phyloP scores from a whole-genome alignment of 2,329 filamentous ascomycete species.

The Exserohilum turcica region DNA sequence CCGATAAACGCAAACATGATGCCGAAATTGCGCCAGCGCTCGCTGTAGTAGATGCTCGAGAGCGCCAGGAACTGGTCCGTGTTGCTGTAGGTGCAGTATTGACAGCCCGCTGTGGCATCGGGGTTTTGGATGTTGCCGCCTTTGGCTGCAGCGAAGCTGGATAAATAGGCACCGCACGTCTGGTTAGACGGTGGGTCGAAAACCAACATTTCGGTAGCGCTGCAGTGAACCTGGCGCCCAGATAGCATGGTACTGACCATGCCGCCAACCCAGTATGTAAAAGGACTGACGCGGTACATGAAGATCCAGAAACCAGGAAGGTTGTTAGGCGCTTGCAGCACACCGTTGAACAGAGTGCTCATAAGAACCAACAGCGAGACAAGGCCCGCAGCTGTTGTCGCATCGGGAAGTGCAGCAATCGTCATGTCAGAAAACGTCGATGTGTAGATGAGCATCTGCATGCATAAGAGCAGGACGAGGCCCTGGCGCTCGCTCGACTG shows the following conservation, averaged over 20 bases:
- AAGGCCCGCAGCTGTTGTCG: constrained; percentile 69
- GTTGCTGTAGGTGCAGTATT: constrained; percentile 54
- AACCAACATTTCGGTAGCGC: constrained; percentile 48
- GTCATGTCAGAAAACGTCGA: constrained; percentile 75
- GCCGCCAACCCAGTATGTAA: constrained; percentile 64
- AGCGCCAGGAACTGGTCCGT: constrained; percentile 56
- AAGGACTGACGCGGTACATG: constrained; percentile 72
- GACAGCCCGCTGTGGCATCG: constrained; percentile 53
- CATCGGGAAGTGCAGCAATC: constrained; percentile 71
- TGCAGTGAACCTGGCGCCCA: constrained; percentile 55
- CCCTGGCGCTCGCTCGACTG: constrained; percentile 55
- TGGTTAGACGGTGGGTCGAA: constrained; percentile 50
- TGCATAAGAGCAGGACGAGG: constrained; percentile 67
- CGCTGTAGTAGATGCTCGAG: constrained; percentile 51
- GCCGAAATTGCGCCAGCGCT: constrained; percentile 71
- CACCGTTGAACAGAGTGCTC: constrained; percentile 55
- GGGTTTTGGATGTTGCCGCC: constrained; percentile 53
- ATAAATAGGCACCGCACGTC: constrained; percentile 54
- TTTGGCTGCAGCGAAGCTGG: constrained; percentile 43
- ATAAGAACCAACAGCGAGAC: constrained; percentile 64
- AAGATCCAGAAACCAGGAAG: constrained; percentile 78
- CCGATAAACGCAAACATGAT: constrained; percentile 69
- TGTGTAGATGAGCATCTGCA: constrained; percentile 72
- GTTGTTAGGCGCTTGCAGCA: constrained; percentile 62
- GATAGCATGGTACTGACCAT: constrained; percentile 52